A percentile compares a stretch with the other conserved stretches of the same genome.
Conservation (phyloP, 331 rosid genomes). For the Cydonia oblonga region DNA sequence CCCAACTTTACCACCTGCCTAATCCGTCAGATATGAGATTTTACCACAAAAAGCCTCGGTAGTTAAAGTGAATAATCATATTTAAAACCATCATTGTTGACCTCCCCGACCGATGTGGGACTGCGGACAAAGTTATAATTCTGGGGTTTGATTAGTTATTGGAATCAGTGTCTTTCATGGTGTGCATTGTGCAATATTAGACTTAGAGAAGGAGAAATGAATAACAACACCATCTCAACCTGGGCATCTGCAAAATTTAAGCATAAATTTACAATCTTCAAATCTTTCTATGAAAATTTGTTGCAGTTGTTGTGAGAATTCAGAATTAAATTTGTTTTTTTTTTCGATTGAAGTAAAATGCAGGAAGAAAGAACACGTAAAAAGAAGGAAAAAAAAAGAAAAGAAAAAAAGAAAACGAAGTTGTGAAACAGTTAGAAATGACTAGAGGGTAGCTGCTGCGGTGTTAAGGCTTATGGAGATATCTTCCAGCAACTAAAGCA, state of each 20-base stretch:
- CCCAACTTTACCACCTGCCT: no score
- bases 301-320: no score
- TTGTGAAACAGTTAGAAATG: neutral
- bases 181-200: neutral
- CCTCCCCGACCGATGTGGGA: no score
- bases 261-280: neutral
- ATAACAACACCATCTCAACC: neutral
- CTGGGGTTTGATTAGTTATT: neutral
- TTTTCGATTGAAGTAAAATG: neutral
- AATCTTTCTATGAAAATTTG: no score
- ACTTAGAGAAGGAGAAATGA: no score
- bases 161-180: neutral
- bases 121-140: no score
- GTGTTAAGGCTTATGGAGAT: constrained; percentile 44
- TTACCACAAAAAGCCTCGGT: no score
- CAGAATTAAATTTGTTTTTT: neutral
- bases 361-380: neutral
- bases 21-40: no score
- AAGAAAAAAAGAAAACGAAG: neutral
- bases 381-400: neutral
- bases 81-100: no score
- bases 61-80: no score
- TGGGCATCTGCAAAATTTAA: neutral
- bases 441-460: neutral
- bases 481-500: constrained; percentile 57